These are phyloP conservation scores for Polychaeton citri DNA, from an alignment of 2,329 filamentous ascomycete species.

Conservation along the genomic window DNA sequence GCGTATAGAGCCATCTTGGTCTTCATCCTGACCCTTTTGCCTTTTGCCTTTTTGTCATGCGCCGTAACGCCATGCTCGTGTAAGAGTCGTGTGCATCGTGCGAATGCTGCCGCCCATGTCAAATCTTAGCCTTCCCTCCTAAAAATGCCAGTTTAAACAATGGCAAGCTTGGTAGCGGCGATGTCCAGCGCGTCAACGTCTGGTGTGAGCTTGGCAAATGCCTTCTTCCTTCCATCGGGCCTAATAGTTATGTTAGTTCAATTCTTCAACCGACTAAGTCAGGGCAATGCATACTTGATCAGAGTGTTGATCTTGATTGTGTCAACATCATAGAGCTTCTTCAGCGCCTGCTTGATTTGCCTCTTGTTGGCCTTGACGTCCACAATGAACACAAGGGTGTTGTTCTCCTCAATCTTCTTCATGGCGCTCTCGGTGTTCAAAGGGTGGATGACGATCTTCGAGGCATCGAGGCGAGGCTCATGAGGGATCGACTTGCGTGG, in stretches of 20 bases:
- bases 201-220: constrained; percentile 84
- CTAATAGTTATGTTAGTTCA: no score
- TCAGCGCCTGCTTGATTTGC: constrained; percentile 95
- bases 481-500: constrained; percentile 89
- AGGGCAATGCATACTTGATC: constrained; percentile 81
- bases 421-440: constrained; percentile 99
- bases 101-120: constrained; percentile 3
- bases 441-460: constrained; percentile 95
- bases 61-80: neutral
- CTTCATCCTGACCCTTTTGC: no score
- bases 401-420: constrained; percentile 99
- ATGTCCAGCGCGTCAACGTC: constrained; percentile 99
- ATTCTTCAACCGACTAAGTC: no score
- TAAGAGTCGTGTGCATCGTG: neutral
- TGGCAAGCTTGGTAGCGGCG: constrained; percentile 94
- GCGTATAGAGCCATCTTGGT: no score
- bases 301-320: constrained; percentile 99
- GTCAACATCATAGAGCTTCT: constrained; percentile 99
- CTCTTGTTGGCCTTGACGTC: constrained; percentile 86
- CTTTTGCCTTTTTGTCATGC: no score
- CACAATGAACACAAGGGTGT: constrained; percentile 56
- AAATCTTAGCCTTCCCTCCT: constrained; percentile 3
- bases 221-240: constrained; percentile 97
- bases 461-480: constrained; percentile 83
- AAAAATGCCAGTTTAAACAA: constrained; percentile 67